Conservation (phyloP, 768 basidiomycete species). For the Cyclocybe aegerita region DNA sequence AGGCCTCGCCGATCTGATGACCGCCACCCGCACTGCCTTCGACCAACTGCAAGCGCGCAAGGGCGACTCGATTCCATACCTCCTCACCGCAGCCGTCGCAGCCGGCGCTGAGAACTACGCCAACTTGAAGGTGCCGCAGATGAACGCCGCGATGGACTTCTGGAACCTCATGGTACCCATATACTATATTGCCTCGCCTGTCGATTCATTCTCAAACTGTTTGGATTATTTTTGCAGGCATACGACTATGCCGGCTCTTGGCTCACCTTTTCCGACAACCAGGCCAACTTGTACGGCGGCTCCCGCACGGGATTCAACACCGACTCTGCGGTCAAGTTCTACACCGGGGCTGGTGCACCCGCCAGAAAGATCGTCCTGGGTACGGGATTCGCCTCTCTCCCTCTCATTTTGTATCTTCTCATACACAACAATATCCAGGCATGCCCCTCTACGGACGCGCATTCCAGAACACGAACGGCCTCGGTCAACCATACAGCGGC, state of each 20-base stretch:
- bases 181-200: neutral
- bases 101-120: constrained; percentile 62
- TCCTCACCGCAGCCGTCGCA: constrained; percentile 61
- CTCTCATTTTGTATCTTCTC: no score
- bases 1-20: constrained; percentile 66
- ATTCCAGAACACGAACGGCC: constrained; percentile 67
- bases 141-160: constrained; percentile 66
- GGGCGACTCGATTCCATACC: constrained; percentile 60
- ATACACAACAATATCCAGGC: constrained; percentile 39
- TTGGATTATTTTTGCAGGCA: constrained; percentile 36
- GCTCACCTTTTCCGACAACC: constrained; percentile 54
- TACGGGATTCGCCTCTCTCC: constrained; percentile 15
- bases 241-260: constrained; percentile 82
- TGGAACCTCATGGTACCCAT: constrained; percentile 78
- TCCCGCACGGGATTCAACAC: constrained; percentile 63
- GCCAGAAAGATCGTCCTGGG: constrained; percentile 68
- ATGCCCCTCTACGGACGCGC: constrained; percentile 82
- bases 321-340: constrained; percentile 64
- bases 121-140: constrained; percentile 56
- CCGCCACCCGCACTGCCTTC: constrained; percentile 61
- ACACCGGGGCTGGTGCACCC: constrained; percentile 59
- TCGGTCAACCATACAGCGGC: constrained; percentile 68
- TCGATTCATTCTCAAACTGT: neutral
- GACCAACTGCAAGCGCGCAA: constrained; percentile 55
- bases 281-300: constrained; percentile 71